Evolutionary conservation across 2,329 filamentous ascomycete genomes (phyloP).

Genomic region (Aspergillus sp.): DNA sequence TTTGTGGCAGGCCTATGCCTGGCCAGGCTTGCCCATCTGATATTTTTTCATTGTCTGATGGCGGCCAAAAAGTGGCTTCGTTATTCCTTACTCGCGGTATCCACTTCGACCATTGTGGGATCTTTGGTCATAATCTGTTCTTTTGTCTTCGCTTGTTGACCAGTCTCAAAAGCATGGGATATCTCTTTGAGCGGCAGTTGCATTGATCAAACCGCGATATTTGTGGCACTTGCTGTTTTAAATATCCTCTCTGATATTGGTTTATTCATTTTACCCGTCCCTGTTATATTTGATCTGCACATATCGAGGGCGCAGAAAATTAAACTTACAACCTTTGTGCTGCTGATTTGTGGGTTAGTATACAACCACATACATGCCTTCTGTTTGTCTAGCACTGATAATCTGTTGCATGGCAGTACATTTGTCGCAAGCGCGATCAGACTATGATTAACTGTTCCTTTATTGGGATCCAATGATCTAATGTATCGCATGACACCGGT

Average conservation of each 20-base stretch:
- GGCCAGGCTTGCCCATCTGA: background rate
- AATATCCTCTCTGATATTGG: background rate
- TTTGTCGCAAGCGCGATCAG: background rate
- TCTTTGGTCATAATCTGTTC: background rate
- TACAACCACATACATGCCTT: background rate
- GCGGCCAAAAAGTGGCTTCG: background rate
- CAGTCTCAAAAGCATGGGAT: background rate
- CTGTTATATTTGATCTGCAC: background rate
- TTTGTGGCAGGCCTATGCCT: background rate
- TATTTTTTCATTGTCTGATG: background rate
- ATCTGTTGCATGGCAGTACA: background rate
- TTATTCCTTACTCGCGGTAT: background rate
- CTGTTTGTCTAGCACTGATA: background rate
- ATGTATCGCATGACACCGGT: background rate
- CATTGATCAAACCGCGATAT: background rate
- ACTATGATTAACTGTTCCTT: background rate
- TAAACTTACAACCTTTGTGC: background rate
- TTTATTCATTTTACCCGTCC: background rate
- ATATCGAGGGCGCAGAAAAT: background rate
- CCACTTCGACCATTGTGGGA: background rate
- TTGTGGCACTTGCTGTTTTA: background rate
- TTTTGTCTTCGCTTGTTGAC: background rate
- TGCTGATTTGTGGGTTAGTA: background rate
- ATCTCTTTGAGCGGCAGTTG: background rate
- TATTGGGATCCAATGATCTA: background rate